A percentile compares a stretch with the other conserved stretches of the same genome.
Conservation (phyloP, 352 stramenopile genomes). For the Blastocystis sp. region DNA sequence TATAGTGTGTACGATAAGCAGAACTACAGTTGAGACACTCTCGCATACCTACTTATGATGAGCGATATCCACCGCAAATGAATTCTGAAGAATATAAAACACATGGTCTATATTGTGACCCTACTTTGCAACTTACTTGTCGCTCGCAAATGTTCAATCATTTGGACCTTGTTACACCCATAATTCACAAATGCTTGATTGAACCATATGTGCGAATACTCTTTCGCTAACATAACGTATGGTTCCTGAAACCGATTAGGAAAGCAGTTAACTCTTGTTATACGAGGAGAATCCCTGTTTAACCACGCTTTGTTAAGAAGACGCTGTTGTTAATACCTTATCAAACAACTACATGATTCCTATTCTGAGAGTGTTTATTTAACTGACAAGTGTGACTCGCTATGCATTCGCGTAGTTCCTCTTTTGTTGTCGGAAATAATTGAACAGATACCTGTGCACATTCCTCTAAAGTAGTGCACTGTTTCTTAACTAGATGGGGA, state of each 20-base stretch:
- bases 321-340: not conserved
- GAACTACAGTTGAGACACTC: not conserved
- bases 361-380: not conserved
- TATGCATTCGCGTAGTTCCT: not conserved
- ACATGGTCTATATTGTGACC: not conserved
- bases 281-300: not conserved
- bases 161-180: slow-evolving; percentile 31
- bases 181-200: not conserved
- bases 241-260: slow-evolving; percentile 29
- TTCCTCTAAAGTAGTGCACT: not conserved
- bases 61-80: slow-evolving; percentile 2
- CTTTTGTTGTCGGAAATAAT: not conserved
- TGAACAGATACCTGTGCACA: not conserved
- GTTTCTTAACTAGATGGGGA: not conserved
- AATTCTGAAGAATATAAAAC: not conserved
- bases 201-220: not conserved
- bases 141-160: not conserved
- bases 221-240: not conserved
- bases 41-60: not conserved
- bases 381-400: not conserved
- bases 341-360: not conserved
- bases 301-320: not conserved
- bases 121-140: not conserved
- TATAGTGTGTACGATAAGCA: not conserved
- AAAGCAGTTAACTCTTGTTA: not conserved